These are phyloP conservation scores for Phytophthora uliginosa DNA, from an alignment of 352 stramenopile genomes.

Conservation along the genomic window DNA sequence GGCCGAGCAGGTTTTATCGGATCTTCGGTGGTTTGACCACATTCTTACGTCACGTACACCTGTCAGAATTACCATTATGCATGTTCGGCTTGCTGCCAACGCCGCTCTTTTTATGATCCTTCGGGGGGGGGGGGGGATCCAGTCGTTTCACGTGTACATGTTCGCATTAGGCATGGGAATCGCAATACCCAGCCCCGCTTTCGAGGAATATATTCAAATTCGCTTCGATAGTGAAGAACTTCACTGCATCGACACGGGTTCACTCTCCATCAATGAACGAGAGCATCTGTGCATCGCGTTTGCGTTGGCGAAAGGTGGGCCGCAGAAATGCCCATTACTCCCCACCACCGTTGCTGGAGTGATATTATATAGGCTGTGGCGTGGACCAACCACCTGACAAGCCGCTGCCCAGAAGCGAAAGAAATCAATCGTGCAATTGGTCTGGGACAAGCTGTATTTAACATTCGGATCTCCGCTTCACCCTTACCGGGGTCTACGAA, in stretches of 20 bases:
- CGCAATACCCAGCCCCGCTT: background rate
- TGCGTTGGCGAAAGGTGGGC: background rate
- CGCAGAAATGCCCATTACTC: too few species aligned
- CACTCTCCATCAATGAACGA: background rate
- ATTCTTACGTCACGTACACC: too few species aligned
- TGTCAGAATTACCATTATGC: too few species aligned
- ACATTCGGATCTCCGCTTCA: background rate
- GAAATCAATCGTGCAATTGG: background rate
- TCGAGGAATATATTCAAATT: background rate
- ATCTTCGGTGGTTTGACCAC: too few species aligned
- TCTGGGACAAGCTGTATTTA: too few species aligned
- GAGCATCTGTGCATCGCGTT: background rate
- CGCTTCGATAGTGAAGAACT: background rate
- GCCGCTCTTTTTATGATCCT: too few species aligned
- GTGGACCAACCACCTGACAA: background rate
- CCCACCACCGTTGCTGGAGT: background rate
- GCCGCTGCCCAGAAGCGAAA: background rate
- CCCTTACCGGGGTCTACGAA: background rate
- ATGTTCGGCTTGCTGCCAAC: too few species aligned
- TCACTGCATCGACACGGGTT: too few species aligned
- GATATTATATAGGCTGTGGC: constrained; percentile 4
- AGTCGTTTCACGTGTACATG: background rate
- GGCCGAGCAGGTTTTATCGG: too few species aligned
- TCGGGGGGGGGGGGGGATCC: too few species aligned
- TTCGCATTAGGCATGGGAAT: background rate